Evolutionary conservation across 1,284 basidiomycete species (phyloP).

Genomic region (Hemileia vastatrix): DNA sequence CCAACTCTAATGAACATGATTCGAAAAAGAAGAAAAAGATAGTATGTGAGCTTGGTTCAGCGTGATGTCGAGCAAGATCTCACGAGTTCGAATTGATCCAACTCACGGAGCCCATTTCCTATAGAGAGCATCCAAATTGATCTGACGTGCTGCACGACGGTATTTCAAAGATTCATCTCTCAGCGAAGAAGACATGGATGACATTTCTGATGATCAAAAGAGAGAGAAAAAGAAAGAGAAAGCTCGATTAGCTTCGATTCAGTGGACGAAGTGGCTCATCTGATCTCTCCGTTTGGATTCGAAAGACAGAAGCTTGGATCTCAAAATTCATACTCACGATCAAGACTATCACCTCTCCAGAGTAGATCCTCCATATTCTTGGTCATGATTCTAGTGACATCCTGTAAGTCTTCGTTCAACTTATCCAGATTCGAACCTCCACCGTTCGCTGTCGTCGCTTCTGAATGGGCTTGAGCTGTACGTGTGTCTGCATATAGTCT

Average conservation of each 20-base stretch:
- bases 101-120: conserved; percentile 97
- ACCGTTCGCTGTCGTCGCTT: conserved; percentile 33
- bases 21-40: background rate
- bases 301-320: too few species aligned
- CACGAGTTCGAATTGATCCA: background rate
- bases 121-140: conserved; percentile 84
- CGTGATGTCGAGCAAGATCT: background rate
- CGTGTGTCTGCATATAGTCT: conserved; percentile 87
- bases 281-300: too few species aligned
- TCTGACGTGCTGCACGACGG: conserved; percentile 83
- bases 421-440: conserved; percentile 60
- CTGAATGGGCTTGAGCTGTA: conserved; percentile 61
- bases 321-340: conserved; percentile 54
- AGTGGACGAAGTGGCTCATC: conserved; percentile 23
- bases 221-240: conserved; percentile 5
- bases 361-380: conserved; percentile 99
- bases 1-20: too few species aligned
- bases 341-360: conserved; percentile 92
- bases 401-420: conserved; percentile 90
- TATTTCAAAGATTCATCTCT: conserved; percentile 96
- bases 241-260: background rate
- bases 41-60: background rate
- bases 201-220: conserved; percentile 64
- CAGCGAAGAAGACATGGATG: conserved; percentile 86
- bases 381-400: conserved; percentile 99